Conservation (phyloP, 1,284 basidiomycete genomes). For the Neonothopanus nambi region DNA sequence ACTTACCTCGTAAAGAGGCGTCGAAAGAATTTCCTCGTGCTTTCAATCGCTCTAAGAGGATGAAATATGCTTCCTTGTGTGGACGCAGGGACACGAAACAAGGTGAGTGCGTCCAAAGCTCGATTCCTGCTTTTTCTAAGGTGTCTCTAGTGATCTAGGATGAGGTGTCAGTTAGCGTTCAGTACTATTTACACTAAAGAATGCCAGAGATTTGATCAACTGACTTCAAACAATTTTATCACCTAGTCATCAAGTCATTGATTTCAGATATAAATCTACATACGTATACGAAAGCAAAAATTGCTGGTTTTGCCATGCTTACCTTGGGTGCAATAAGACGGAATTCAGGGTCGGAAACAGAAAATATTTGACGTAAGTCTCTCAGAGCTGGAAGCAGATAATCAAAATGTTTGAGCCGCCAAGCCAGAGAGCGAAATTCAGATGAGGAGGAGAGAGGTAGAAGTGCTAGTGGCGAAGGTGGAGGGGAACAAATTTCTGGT, state of each 20-base stretch:
- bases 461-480: too few relatives aligned
- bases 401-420: constrained; percentile 13
- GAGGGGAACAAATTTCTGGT: too few relatives aligned
- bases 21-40: constrained; percentile 3
- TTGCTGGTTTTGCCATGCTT: neutral
- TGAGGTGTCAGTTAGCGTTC: neutral
- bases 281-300: neutral
- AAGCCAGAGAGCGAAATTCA: constrained; percentile 1
- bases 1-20: constrained; percentile 10
- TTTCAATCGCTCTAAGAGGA: constrained; percentile 12
- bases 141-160: constrained; percentile 16
- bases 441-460: too few relatives aligned
- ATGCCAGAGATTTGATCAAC: too few relatives aligned
- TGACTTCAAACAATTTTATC: constrained; percentile 3
- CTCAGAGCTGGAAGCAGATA: constrained; percentile 2
- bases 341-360: constrained; percentile 9
- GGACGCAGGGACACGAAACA: constrained; percentile 10
- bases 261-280: neutral
- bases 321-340: constrained; percentile 8
- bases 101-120: constrained; percentile 13
- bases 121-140: constrained; percentile 11
- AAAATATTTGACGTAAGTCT: constrained; percentile 12
- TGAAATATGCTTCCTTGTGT: constrained; percentile 18
- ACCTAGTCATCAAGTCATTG: neutral
- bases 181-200: too few relatives aligned